These are phyloP conservation scores for Ganoderma leucocontextum DNA, from an alignment of 1,284 basidiomycete species.

Conservation along the genomic window DNA sequence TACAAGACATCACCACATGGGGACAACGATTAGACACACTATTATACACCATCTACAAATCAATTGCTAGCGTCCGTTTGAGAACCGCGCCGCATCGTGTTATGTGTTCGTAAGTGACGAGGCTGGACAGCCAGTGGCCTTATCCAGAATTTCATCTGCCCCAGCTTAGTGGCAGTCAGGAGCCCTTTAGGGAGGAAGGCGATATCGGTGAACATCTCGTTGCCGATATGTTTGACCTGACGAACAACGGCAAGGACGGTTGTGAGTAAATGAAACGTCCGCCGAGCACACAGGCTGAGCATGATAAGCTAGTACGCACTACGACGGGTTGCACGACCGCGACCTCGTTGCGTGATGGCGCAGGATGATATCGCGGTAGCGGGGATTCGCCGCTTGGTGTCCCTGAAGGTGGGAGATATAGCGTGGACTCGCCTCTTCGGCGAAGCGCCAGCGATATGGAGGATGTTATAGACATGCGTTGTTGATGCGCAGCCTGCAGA, in stretches of 20 bases:
- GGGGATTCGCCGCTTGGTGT: conserved; percentile 42
- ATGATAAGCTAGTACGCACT: conserved; percentile 52
- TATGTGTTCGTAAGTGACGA: conserved; percentile 37
- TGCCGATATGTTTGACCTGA: conserved; percentile 84
- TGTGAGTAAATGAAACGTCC: too few species aligned
- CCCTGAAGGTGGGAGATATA: conserved; percentile 53
- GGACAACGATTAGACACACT: not conserved
- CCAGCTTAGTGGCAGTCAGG: conserved; percentile 78
- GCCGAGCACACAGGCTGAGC: conserved; percentile 36
- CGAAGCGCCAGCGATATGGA: conserved; percentile 73
- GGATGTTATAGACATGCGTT: conserved; percentile 78
- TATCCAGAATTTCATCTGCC: conserved; percentile 85
- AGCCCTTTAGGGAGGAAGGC: conserved; percentile 78
- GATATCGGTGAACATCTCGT: conserved; percentile 76
- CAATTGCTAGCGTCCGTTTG: conserved; percentile 27
- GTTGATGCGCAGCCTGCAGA: conserved; percentile 62
- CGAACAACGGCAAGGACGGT: conserved; percentile 50
- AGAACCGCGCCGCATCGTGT: conserved; percentile 29
- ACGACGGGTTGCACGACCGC: conserved; percentile 92
- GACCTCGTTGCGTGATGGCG: conserved; percentile 89
- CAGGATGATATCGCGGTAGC: conserved; percentile 78
- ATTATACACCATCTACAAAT: not conserved
- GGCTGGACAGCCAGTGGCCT: conserved; percentile 65
- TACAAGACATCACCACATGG: not conserved
- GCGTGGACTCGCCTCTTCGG: conserved; percentile 57